These are phyloP conservation scores for Solanum virginianum DNA, from an alignment of 257 asterid species.

Conservation along the genomic window DNA sequence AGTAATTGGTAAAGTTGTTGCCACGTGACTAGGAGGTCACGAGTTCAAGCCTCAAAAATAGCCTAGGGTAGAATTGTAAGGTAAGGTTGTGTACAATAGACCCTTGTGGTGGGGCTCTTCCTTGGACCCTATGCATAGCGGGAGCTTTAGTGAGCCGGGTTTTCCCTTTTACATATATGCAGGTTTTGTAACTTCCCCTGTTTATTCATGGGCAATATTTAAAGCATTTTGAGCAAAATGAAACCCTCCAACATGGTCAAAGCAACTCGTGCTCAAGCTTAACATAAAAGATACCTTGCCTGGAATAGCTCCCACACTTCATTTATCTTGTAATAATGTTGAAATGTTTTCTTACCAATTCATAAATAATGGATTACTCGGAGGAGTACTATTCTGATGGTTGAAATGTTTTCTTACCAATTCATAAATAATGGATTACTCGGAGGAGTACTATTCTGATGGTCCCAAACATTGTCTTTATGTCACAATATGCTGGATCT, in stretches of 20 bases:
- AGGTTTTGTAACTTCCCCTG: background rate
- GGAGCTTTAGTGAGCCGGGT: no score
- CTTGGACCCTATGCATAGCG: no score
- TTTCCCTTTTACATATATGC: background rate
- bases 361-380: background rate
- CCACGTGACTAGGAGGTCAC: no score
- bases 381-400: background rate
- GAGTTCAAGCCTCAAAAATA: no score
- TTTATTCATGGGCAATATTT: background rate
- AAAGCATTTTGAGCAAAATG: background rate
- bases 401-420: background rate
- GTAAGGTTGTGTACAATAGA: no score
- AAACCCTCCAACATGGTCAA: background rate
- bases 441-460: background rate
- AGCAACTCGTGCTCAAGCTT: background rate
- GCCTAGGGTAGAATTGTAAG: no score
- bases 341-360: background rate
- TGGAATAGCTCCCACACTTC: background rate
- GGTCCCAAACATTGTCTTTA: background rate
- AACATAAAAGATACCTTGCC: background rate
- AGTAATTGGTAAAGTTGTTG: no score
- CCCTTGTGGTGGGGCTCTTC: no score
- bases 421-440: background rate
- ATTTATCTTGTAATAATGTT: background rate
- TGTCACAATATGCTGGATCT: background rate